A percentile compares a stretch with the other conserved stretches of the same genome.
Evolutionary conservation across 2,329 filamentous ascomycete species (phyloP).

Genomic region (Geosmithia flava): DNA sequence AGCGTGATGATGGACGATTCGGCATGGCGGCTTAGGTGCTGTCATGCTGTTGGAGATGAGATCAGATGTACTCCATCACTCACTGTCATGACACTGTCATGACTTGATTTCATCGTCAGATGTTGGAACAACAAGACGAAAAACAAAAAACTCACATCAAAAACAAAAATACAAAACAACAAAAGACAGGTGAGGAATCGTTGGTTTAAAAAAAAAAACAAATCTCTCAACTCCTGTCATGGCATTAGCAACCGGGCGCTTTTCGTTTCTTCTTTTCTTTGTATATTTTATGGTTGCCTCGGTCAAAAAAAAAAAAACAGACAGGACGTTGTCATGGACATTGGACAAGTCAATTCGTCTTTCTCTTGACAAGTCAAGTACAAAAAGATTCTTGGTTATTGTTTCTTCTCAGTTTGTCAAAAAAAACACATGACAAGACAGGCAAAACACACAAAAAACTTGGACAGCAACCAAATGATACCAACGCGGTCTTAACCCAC

Average conservation of each 20-base stretch:
- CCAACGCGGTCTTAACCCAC: neutral
- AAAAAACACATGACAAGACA: too few species aligned
- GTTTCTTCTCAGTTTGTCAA: too few species aligned
- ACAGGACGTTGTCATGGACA: too few species aligned
- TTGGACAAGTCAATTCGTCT: too few species aligned
- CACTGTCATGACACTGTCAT: too few species aligned
- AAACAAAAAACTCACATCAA: too few species aligned
- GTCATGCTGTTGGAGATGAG: slow-evolving; percentile 1
- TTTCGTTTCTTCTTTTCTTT: neutral
- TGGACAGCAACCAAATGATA: neutral
- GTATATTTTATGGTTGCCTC: neutral
- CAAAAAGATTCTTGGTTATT: too few species aligned
- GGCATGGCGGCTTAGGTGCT: slow-evolving; percentile 17
- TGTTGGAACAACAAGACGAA: too few species aligned
- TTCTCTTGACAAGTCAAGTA: too few species aligned
- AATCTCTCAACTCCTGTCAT: neutral
- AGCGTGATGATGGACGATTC: slow-evolving; percentile 11
- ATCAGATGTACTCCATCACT: too few species aligned
- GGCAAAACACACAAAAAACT: neutral
- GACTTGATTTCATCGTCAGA: too few species aligned
- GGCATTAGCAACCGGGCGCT: neutral
- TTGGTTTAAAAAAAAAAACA: neutral
- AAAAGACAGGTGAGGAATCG: neutral
- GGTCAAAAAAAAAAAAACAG: neutral
- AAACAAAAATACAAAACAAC: neutral